A percentile compares a stretch with the other conserved stretches of the same genome.
phyloP scores from a whole-genome alignment of 192 early-diverging fungal species.

The Coemansia sp. region DNA sequence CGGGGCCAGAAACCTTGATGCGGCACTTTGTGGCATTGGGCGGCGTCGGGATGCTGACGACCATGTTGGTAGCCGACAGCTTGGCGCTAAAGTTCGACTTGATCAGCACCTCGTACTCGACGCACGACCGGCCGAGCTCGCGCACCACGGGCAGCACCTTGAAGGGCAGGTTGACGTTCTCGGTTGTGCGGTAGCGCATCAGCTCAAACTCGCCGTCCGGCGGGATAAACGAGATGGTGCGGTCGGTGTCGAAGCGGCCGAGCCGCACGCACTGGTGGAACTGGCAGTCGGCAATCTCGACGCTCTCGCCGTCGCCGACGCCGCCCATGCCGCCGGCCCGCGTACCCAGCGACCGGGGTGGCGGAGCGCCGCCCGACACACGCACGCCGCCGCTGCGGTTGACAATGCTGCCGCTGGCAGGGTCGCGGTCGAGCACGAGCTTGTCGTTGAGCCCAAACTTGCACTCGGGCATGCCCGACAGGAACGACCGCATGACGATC shows the following conservation, averaged over 20 bases:
- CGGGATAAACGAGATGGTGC: slow-evolving; percentile 96
- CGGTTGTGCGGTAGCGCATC: slow-evolving; percentile 94
- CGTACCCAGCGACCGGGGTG: slow-evolving; percentile 6
- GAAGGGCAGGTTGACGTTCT: slow-evolving; percentile 95
- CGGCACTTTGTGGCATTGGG: slow-evolving; percentile 82
- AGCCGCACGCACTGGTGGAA: slow-evolving; percentile 99
- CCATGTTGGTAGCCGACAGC: slow-evolving; percentile 85
- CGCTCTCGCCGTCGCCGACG: slow-evolving; percentile 51
- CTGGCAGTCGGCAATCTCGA: slow-evolving; percentile 95
- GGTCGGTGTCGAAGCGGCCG: slow-evolving; percentile 85
- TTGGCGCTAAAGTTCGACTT: slow-evolving; percentile 88
- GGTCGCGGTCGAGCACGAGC: slow-evolving; percentile 80
- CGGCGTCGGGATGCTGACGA: slow-evolving; percentile 86
- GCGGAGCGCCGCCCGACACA: neutral
- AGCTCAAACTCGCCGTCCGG: slow-evolving; percentile 97
- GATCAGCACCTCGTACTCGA: slow-evolving; percentile 89
- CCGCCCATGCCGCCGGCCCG: slow-evolving; percentile 26
- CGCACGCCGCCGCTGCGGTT: neutral
- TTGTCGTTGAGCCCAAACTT: slow-evolving; percentile 97
- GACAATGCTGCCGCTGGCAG: slow-evolving; percentile 11
- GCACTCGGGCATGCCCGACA: slow-evolving; percentile 97
- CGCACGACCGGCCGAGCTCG: slow-evolving; percentile 72
- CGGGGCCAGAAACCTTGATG: slow-evolving; percentile 67
- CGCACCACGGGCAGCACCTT: slow-evolving; percentile 89
- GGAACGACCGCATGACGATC: slow-evolving; percentile 90